Conservation (phyloP, 352 stramenopile genomes). For the Globisporangium ultimum region DNA sequence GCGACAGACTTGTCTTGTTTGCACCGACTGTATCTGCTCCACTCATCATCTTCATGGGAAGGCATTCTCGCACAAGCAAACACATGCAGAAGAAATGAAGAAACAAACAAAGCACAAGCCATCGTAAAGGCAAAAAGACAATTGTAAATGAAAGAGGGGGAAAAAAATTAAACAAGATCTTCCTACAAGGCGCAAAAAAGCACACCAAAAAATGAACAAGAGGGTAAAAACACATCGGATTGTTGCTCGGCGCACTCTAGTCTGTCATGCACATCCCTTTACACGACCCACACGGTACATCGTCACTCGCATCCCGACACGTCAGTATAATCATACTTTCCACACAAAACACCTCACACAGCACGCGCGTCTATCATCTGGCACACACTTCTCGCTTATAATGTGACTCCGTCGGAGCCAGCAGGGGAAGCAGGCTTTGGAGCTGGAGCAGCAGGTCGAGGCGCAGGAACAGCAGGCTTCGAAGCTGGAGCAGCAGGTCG, state of each 20-base stretch:
- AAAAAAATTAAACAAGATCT: conserved; percentile 7
- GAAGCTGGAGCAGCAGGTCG: conserved; percentile 11
- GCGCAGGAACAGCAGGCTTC: conserved; percentile 14
- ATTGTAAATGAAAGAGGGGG: neutral
- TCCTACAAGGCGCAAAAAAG: conserved; percentile 7
- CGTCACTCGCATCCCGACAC: neutral
- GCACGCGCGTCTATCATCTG: neutral
- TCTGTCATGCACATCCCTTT: too few relatives aligned
- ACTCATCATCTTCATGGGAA: too few relatives aligned
- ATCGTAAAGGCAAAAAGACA: too few relatives aligned
- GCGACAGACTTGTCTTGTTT: too few relatives aligned
- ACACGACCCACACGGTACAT: neutral
- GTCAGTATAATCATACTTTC: conserved; percentile 10
- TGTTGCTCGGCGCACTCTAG: neutral
- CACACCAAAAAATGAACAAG: conserved; percentile 8
- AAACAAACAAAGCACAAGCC: neutral
- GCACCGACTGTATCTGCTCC: too few relatives aligned
- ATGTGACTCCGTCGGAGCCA: conserved; percentile 7
- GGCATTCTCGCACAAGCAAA: too few relatives aligned
- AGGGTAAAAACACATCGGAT: conserved; percentile 13
- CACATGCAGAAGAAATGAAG: neutral
- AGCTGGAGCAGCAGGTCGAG: conserved; percentile 8
- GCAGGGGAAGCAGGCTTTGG: conserved; percentile 16
- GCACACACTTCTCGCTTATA: conserved; percentile 5
- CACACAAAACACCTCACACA: conserved; percentile 4